Base-by-base conservation (phyloP, 139 green algal species). In the Chlamydomonas eustigma region DNA sequence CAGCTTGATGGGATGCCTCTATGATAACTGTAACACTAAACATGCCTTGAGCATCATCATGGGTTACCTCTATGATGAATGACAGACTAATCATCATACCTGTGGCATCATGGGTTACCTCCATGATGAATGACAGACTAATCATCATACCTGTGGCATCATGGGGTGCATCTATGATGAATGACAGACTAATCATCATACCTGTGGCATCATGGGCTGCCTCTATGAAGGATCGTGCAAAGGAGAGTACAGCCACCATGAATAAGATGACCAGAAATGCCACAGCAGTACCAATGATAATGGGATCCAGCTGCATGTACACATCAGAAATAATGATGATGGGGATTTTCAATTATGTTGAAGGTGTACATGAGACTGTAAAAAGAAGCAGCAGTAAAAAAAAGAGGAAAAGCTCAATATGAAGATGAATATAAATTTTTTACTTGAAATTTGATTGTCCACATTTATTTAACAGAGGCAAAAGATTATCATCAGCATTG, bases 151-250 rank as follows among this genome's bases (percentile, higher is more conserved):
- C 30, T 25, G 28, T 39, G n/a, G 65, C 65, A 72, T 44, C 65
- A 72, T 72, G 44, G 12, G 44, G 12, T 12, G 44, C 44, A 58
- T 58, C 44, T 58, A 58, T 58, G 18, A 58, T 18, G 44, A 18
- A 58, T 12, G 12, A 58, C 65, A 38, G n/a, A 72, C 4, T 25
- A 18, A 12, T 58, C 18, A 28, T 58, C 12, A 52, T 37, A 85
- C 80, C 80, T 35, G 76, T 79, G 0, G 80, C 80, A 51, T 85
- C 80, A 4, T 81, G 80, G 0, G 71, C 71, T 1, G 80, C 80
- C 58, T 85, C 80, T 30, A 85, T 76, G 71, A 85, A 85, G 0
- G 80, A 85, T 4, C 75, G 76, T 37, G 64, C 76, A 8, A 81
- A 38, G 2, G 39, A 71, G 69, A 85, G 35, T 4, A 83, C 3